These are phyloP conservation scores for Vaccinium vitisidaea DNA, from an alignment of 148 eudicot species.

Conservation along the genomic window DNA sequence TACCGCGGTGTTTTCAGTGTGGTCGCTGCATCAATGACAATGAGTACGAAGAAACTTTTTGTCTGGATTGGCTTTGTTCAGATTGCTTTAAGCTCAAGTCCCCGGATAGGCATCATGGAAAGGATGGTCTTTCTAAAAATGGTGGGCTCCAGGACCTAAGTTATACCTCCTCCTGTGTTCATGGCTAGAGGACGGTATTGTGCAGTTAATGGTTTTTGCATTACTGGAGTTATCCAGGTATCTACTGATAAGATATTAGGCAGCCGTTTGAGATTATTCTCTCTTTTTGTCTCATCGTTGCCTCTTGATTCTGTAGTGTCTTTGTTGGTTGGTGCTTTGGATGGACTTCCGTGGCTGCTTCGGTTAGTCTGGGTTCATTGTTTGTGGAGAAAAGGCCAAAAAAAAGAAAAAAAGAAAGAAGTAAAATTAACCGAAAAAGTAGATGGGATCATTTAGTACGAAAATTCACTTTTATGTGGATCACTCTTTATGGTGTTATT, in stretches of 20 bases:
- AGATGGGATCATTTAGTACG: background rate
- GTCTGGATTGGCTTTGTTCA: conserved; percentile 53
- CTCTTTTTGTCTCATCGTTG: conserved; percentile 9
- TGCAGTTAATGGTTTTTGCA: background rate
- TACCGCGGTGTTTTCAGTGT: conserved; percentile 65
- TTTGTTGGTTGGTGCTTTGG: conserved; percentile 10
- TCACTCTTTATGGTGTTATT: background rate
- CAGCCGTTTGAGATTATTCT: background rate
- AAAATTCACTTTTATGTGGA: background rate
- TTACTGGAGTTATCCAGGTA: background rate
- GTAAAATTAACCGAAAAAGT: background rate
- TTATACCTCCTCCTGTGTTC: conserved; percentile 11
- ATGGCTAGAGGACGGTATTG: conserved; percentile 36
- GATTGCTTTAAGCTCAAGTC: conserved; percentile 40
- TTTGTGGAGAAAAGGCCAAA: background rate
- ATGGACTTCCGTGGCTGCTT: background rate
- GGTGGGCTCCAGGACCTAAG: conserved; percentile 9
- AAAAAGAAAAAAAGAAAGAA: background rate
- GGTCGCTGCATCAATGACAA: conserved; percentile 67
- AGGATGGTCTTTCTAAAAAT: conserved; percentile 15
- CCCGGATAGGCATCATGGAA: conserved; percentile 32
- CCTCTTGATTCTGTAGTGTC: background rate
- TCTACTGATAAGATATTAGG: background rate
- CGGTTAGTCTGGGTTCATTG: conserved; percentile 3
- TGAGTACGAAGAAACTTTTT: conserved; percentile 66